Conservation (phyloP, 2,329 filamentous ascomycete species). For the Acarospora socialis region DNA sequence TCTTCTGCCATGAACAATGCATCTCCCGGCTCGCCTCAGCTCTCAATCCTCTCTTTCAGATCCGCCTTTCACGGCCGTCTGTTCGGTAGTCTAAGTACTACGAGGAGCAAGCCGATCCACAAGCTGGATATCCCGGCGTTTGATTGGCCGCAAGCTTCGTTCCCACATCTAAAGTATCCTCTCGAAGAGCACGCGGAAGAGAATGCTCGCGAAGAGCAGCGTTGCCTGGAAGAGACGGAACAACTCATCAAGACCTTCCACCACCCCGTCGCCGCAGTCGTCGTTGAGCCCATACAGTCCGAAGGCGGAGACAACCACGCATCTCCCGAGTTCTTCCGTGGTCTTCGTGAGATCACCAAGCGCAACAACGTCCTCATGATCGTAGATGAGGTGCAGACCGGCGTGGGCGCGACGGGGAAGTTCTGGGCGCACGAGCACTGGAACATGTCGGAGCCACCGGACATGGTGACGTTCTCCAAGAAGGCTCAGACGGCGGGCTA, state of each 20-base stretch:
- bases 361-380: conserved; percentile 71
- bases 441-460: conserved; percentile 62
- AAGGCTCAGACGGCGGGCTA: conserved; percentile 90
- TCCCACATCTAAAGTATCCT: conserved; percentile 76
- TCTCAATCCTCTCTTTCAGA: conserved; percentile 82
- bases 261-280: conserved; percentile 63
- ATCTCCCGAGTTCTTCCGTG: conserved; percentile 71
- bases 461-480: conserved; percentile 92
- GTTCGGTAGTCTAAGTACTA: conserved; percentile 76
- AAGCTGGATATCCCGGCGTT: conserved; percentile 91
- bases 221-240: conserved; percentile 72
- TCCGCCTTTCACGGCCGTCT: conserved; percentile 81
- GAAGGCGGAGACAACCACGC: conserved; percentile 94
- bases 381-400: conserved; percentile 89
- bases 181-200: conserved; percentile 65
- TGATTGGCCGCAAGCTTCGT: conserved; percentile 84
- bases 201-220: conserved; percentile 69
- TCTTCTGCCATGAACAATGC: conserved; percentile 66
- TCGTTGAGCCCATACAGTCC: conserved; percentile 84
- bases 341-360: conserved; percentile 64
- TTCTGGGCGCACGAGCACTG: conserved; percentile 98
- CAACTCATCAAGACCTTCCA: conserved; percentile 65
- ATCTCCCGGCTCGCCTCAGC: conserved; percentile 58
- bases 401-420: conserved; percentile 79
- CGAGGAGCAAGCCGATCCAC: conserved; percentile 84